Percentiles rank a stretch among this genome's conserved stretches.
Conservation (phyloP, 2,329 filamentous ascomycete genomes). For the Sarocladium kiliense region DNA sequence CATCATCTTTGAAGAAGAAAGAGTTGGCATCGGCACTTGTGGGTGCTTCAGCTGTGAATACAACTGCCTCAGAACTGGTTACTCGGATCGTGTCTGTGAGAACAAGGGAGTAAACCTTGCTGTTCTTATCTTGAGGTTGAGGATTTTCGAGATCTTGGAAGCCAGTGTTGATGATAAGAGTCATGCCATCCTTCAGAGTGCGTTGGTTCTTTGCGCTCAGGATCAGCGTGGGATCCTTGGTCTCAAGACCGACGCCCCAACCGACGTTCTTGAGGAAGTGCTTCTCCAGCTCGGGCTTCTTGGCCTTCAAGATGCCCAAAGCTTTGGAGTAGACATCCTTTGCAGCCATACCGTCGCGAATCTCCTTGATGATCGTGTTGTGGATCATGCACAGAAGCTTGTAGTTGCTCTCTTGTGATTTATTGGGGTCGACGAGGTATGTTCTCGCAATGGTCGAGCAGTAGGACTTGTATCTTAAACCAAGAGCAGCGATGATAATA, state of each 20-base stretch:
- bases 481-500: constrained; percentile 88
- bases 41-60: constrained; percentile 91
- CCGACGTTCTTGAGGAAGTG: constrained; percentile 92
- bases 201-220: constrained; percentile 84
- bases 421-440: constrained; percentile 95
- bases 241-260: constrained; percentile 88
- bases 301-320: constrained; percentile 70
- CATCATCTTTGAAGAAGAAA: constrained; percentile 98
- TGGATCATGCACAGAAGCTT: constrained; percentile 81
- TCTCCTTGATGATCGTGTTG: constrained; percentile 83
- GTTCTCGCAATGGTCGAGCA: constrained; percentile 88
- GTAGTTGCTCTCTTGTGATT: constrained; percentile 91
- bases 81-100: constrained; percentile 93
- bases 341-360: constrained; percentile 77
- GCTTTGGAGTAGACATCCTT: constrained; percentile 94
- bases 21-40: constrained; percentile 90
- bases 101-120: constrained; percentile 81
- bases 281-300: constrained; percentile 93
- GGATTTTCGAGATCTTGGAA: constrained; percentile 86
- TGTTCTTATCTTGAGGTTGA: constrained; percentile 82
- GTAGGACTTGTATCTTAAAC: constrained; percentile 93
- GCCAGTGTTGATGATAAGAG: constrained; percentile 82
- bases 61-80: constrained; percentile 67
- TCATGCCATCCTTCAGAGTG: constrained; percentile 93
- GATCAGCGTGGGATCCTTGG: constrained; percentile 74